Evolutionary conservation across 805 yeast species (phyloP).

Genomic region (Limtongia smithiae): DNA sequence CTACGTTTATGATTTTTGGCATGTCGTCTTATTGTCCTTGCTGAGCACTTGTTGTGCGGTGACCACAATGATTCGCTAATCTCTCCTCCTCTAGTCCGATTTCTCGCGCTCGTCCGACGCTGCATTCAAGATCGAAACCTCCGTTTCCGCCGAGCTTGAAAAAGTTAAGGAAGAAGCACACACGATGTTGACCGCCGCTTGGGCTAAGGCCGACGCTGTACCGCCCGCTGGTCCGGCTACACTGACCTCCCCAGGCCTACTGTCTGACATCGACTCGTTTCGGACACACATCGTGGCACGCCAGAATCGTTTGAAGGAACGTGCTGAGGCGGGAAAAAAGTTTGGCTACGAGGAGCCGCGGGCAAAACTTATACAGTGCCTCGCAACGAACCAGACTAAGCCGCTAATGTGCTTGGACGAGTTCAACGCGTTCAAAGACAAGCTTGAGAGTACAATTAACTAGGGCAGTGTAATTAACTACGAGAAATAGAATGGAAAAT

Average conservation of each 20-base stretch:
- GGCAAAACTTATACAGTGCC: constrained; percentile 53
- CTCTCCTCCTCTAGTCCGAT: constrained; percentile 34
- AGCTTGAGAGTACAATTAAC: constrained; percentile 41
- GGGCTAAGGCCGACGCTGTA: constrained; percentile 13
- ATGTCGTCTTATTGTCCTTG: no score
- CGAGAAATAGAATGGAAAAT: no score
- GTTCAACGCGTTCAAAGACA: constrained; percentile 61
- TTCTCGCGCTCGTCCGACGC: constrained; percentile 38
- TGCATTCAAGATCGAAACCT: constrained; percentile 38
- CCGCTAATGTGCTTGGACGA: constrained; percentile 81
- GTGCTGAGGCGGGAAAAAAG: constrained; percentile 36
- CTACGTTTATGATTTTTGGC: no score
- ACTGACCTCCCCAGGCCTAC: constrained; percentile 24
- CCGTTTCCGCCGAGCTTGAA: constrained; percentile 36
- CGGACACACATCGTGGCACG: constrained; percentile 26
- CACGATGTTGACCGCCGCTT: constrained; percentile 28
- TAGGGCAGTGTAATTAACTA: no score
- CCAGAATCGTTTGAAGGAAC: constrained; percentile 37
- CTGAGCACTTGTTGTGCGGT: no score
- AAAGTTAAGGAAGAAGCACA: constrained; percentile 35
- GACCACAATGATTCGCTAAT: no score
- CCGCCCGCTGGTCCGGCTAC: constrained; percentile 8
- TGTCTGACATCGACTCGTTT: constrained; percentile 20
- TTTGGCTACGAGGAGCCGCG: constrained; percentile 36
- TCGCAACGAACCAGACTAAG: constrained; percentile 53